phyloP scores from a whole-genome alignment of 768 basidiomycete genomes.

The Mycena pura region DNA sequence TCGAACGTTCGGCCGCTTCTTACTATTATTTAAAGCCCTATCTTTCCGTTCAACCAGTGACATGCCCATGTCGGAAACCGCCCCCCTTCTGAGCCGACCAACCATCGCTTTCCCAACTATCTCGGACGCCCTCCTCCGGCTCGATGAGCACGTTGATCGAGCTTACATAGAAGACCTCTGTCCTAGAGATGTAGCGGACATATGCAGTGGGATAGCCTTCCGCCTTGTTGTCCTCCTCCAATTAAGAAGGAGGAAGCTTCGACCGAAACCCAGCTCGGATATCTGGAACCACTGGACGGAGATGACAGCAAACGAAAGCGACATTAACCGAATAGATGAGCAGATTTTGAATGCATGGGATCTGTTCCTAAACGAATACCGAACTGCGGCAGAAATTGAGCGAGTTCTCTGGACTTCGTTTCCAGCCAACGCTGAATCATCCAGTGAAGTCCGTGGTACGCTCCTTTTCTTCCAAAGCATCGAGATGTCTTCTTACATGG shows the following conservation, averaged over 20 bases:
- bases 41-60: background rate
- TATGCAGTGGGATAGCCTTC: conserved; percentile 34
- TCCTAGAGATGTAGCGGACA: conserved; percentile 24
- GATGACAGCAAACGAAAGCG: conserved; percentile 29
- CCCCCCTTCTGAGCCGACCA: conserved; percentile 25
- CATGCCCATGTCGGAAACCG: conserved; percentile 28
- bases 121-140: conserved; percentile 20
- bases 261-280: conserved; percentile 32
- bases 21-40: background rate
- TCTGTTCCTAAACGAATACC: conserved; percentile 48
- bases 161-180: conserved; percentile 30
- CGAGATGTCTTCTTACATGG: conserved; percentile 8
- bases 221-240: conserved; percentile 43
- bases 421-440: conserved; percentile 36
- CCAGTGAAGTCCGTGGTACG: conserved; percentile 39
- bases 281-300: conserved; percentile 53
- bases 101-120: conserved; percentile 22
- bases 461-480: background rate
- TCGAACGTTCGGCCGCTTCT: conserved; percentile 11
- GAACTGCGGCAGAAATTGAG: conserved; percentile 50
- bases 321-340: conserved; percentile 41
- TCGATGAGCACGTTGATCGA: conserved; percentile 30
- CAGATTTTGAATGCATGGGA: conserved; percentile 46
- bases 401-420: conserved; percentile 57
- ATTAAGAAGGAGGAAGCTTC: conserved; percentile 34